Conservation (phyloP, 2,329 filamentous ascomycete species). For the Tolypocladium paradoxum region DNA sequence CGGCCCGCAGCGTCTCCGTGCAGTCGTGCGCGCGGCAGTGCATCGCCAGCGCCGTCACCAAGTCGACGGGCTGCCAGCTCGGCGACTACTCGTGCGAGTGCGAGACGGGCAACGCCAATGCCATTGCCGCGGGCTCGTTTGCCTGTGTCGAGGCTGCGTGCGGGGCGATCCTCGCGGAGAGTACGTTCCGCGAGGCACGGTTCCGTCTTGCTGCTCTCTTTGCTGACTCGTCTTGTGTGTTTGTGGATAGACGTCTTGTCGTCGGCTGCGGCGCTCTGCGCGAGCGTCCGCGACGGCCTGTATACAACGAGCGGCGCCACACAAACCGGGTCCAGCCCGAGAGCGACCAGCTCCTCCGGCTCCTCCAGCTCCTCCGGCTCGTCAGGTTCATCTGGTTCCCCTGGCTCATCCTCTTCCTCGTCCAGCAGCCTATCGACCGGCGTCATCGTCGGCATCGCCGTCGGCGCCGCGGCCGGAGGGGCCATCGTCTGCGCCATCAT, state of each 20-base stretch:
- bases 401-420: neutral
- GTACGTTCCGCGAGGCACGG: neutral
- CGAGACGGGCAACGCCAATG: neutral
- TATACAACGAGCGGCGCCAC: neutral
- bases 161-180: neutral
- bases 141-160: neutral
- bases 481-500: neutral
- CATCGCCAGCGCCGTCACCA: neutral
- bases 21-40: neutral
- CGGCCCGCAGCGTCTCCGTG: neutral
- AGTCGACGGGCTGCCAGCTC: neutral
- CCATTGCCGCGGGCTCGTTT: neutral
- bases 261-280: neutral
- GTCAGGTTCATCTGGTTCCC: neutral
- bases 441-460: neutral
- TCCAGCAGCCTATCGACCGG: neutral
- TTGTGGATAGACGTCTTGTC: neutral
- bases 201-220: neutral
- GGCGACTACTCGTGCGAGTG: neutral
- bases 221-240: neutral
- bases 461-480: neutral
- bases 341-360: neutral
- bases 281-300: neutral
- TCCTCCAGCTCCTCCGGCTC: neutral
- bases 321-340: neutral